Evolutionary conservation across 306 rosid genomes (phyloP), one percentile per base, ranked within the genome.

Genomic region (Pachyrhizus erosus): DNA sequence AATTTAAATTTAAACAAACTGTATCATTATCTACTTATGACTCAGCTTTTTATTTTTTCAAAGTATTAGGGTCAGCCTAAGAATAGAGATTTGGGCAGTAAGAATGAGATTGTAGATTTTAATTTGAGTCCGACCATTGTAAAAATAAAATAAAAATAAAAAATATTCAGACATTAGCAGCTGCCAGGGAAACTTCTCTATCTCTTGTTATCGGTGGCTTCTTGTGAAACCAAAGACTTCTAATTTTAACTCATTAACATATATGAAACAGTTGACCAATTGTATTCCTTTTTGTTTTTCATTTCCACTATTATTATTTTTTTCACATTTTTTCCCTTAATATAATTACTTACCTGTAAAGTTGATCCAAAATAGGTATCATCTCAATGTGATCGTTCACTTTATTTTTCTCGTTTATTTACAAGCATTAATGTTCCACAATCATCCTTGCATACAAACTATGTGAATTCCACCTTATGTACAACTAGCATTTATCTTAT

Each of bases 221-320:
- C 54, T 55, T 14, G 24, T 40, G 57, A 75, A 77, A 29, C 14
- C 29, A 62, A 77, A 10, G 26, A 7, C 9, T 88, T 79, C 33
- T 34, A 66, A 76, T 48, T 72, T 76, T 60, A 49, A 46, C 48
- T 37, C 10, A 42, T 76, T 76, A 24, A 60, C 15, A 10, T 29
- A 8, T 21, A 48, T 18, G 68, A 71, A 82, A 27, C 15, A 24
- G 77, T 85, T 88, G 90, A 83, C 92, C 87, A 11, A 58, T 70
- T 74, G 24, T 7, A 37, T 0, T 3, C 26, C 27, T 9, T 75
- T 74, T 43, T 68, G 1, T 2, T 52, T 34, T 69, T 40, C 9
- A 39, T 12, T 68, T 40, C 2, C 20, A 64, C 12, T 7, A 57
- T 2, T 9, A 3, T 58, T 33, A 2, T 17, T 34, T 8, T n/a